Base-by-base conservation (phyloP, 2,329 filamentous ascomycete genomes). In the Aspergillus latus region DNA sequence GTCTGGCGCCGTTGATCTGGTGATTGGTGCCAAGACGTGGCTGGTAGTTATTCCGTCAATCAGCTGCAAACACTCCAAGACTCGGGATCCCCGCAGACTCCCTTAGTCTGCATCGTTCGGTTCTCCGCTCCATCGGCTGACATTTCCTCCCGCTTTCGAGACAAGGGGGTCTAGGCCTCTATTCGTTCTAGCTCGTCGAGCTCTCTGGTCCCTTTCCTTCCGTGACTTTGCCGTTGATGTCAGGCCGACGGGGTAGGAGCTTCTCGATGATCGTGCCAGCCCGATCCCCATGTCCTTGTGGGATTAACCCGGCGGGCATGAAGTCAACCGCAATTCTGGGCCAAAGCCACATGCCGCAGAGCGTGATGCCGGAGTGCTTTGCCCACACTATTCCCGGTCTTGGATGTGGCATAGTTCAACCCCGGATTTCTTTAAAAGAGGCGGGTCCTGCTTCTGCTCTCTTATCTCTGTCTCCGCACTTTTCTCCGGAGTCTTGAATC, bases 31-130 rank as follows among this genome's bases (percentile, higher is more conserved):
- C 59, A 49, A 58, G 54, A 53, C 39, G 43, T 50, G 43, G 54
- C 56, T 49, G 53, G 49, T 42, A 59, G 56, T 63, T 59, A 46
- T 63, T 65, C 63, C 63, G 45, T 65, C 63, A 65, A 65, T 65
- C 62, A 65, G 59, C 58, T 49, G 34, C 39, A 40, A 28, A 5
- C 28, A 32, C 45, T 48, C 42, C 28, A 16, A 46, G 16, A 43
- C 30, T 40, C 39, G 40, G 55, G 52, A 53, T 39, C 44, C 29
- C 54, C 49, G 40, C 29, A 40, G 43, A 32, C 49, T 37, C 36
- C 40, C 46, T 49, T 44, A 54, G 39, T 11, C 30, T 16, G 39
- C 29, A 39, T 32, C 45, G 7, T 37, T 44, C 49, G 39, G 43
- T 48, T 53, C 56, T 58, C 63, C 61, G 52, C 60, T 61, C 43